Evolutionary conservation across 805 yeast species (phyloP).

Genomic region (Barnettozyma sp.): DNA sequence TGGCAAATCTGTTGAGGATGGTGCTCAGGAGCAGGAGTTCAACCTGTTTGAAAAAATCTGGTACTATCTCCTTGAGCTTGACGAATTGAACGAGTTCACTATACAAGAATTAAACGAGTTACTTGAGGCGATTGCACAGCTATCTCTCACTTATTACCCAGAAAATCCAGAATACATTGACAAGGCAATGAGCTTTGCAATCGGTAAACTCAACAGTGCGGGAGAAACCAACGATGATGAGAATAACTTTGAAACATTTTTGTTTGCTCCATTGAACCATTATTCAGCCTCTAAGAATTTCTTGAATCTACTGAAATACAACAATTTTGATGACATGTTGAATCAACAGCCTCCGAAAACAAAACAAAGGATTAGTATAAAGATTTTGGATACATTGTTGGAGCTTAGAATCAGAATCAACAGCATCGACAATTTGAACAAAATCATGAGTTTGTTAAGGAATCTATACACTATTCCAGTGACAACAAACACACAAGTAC

Average conservation of each 20-base stretch:
- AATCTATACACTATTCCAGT: conserved; percentile 21
- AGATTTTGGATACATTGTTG: conserved; percentile 54
- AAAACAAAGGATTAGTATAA: conserved; percentile 52
- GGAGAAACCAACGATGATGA: conserved; percentile 20
- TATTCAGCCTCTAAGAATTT: conserved; percentile 20
- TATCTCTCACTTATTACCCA: conserved; percentile 64
- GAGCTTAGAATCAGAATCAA: conserved; percentile 31
- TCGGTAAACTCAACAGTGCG: conserved; percentile 31
- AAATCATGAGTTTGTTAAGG: conserved; percentile 50
- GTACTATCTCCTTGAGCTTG: conserved; percentile 51
- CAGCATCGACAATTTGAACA: conserved; percentile 44
- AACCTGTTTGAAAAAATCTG: conserved; percentile 59
- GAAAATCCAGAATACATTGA: conserved; percentile 54
- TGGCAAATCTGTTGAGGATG: conserved; percentile 8
- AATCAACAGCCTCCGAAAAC: conserved; percentile 42
- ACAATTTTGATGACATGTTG: conserved; percentile 48
- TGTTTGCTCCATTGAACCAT: conserved; percentile 43
- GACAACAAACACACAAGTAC: conserved; percentile 36
- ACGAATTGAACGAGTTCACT: conserved; percentile 53
- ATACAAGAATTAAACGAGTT: conserved; percentile 58
- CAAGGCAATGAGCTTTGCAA: conserved; percentile 50
- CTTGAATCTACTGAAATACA: conserved; percentile 34
- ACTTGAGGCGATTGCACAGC: conserved; percentile 55
- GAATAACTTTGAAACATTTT: conserved; percentile 34
- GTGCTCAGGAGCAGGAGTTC: conserved; percentile 9